Percentiles rank a stretch among this genome's conserved stretches.
Conservation (phyloP, 2,329 filamentous ascomycete genomes). For the Periglandula ipomoeae region DNA sequence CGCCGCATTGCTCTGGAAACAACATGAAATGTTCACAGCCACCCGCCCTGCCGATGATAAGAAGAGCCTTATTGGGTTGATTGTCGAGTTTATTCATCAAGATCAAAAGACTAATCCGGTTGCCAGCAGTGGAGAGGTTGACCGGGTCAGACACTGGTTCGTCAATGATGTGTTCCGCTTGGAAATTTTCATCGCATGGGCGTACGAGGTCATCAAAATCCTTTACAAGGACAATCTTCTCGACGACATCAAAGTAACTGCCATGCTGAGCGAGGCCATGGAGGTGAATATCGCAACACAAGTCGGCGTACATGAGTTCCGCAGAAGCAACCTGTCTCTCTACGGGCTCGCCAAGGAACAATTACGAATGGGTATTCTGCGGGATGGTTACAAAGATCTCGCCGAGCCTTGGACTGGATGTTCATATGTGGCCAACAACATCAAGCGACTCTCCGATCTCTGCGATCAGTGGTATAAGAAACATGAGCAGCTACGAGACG, state of each 20-base stretch:
- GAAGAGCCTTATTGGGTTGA: constrained; percentile 62
- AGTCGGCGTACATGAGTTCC: constrained; percentile 57
- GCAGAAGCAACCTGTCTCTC: constrained; percentile 54
- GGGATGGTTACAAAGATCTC: constrained; percentile 56
- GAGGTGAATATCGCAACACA: constrained; percentile 51
- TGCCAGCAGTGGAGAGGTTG: constrained; percentile 58
- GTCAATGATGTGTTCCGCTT: constrained; percentile 64
- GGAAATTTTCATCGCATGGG: constrained; percentile 70
- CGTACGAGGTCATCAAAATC: constrained; percentile 66
- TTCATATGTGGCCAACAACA: constrained; percentile 50
- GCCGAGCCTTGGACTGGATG: constrained; percentile 82
- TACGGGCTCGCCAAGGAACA: constrained; percentile 67
- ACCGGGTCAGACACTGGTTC: constrained; percentile 81
- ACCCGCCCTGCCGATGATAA: constrained; percentile 50
- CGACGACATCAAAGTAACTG: constrained; percentile 44
- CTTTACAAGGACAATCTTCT: constrained; percentile 54
- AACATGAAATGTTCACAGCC: constrained; percentile 61
- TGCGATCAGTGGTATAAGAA: constrained; percentile 45
- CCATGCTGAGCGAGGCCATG: constrained; percentile 58
- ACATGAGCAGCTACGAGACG: constrained; percentile 25
- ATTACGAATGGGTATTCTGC: constrained; percentile 55
- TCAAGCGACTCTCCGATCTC: constrained; percentile 50
- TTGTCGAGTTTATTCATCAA: constrained; percentile 68
- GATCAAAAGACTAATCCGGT: constrained; percentile 63
- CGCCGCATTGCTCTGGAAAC: constrained; percentile 69